phyloP scores from a whole-genome alignment of 345 rosid genomes.

The Salix caprea region DNA sequence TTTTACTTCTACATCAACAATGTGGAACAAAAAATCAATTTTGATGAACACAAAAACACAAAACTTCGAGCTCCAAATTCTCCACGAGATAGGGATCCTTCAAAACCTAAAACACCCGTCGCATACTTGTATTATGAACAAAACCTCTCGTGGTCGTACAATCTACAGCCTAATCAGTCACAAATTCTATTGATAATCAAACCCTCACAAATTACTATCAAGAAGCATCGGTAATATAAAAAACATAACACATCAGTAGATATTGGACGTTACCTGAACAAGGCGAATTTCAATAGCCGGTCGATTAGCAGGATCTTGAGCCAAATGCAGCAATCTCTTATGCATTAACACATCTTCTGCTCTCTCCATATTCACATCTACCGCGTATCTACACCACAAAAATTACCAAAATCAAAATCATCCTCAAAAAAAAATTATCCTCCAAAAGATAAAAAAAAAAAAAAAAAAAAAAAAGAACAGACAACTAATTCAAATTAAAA shows the following conservation, averaged over 20 bases:
- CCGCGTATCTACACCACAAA: slow-evolving; percentile 58
- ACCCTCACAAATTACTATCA: background rate
- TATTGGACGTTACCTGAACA: slow-evolving; percentile 49
- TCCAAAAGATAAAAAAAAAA: background rate
- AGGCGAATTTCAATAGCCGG: slow-evolving; percentile 59
- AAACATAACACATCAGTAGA: background rate
- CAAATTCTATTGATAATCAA: background rate
- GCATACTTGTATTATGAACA: background rate
- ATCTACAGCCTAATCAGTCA: background rate
- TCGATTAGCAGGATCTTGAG: slow-evolving; percentile 50
- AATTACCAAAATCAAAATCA: background rate
- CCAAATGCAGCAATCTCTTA: slow-evolving; percentile 52
- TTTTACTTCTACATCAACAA: background rate
- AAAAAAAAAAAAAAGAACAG: background rate
- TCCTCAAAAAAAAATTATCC: background rate
- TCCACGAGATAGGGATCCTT: background rate
- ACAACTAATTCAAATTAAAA: background rate
- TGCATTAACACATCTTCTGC: slow-evolving; percentile 95
- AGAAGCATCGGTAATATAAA: background rate
- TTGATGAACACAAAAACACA: background rate
- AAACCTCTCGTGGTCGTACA: background rate
- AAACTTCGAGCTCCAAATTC: background rate
- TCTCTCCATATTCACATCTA: slow-evolving; percentile 95
- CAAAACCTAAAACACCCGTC: background rate
- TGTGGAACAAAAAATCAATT: background rate